Evolutionary conservation across 345 rosid species (phyloP).

Genomic region (Eucalyptus victrix): DNA sequence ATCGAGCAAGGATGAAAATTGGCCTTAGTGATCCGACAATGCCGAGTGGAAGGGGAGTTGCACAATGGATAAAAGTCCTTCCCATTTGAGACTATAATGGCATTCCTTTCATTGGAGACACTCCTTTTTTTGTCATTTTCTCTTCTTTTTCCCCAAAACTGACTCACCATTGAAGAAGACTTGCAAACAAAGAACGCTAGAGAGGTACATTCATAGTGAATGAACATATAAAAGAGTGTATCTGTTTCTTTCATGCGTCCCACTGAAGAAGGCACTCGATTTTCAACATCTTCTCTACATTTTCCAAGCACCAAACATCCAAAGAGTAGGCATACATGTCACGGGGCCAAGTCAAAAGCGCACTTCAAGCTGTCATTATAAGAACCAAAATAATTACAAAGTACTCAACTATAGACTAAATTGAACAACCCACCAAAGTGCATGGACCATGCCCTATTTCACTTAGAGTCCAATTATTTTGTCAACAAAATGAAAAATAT

Average conservation of each 20-base stretch:
- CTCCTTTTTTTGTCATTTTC: background rate
- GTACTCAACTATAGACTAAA: background rate
- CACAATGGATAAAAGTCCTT: background rate
- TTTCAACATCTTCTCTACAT: background rate
- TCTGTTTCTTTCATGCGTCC: background rate
- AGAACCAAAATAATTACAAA: background rate
- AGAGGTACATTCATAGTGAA: background rate
- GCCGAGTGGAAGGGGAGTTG: background rate
- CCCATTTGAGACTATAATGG: background rate
- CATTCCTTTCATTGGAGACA: background rate
- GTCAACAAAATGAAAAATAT: background rate
- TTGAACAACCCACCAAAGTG: background rate
- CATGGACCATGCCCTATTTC: background rate
- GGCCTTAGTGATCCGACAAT: background rate
- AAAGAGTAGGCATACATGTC: background rate
- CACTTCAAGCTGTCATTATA: background rate
- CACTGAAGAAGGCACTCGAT: background rate
- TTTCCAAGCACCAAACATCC: background rate
- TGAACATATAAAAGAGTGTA: background rate
- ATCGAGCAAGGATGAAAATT: background rate
- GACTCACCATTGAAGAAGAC: background rate
- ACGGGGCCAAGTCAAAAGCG: background rate
- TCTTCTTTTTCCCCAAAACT: background rate
- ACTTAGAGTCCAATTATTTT: background rate
- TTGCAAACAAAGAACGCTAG: background rate